phyloP scores from a whole-genome alignment of 179 eudicot genomes.

The Spergularia azorica region DNA sequence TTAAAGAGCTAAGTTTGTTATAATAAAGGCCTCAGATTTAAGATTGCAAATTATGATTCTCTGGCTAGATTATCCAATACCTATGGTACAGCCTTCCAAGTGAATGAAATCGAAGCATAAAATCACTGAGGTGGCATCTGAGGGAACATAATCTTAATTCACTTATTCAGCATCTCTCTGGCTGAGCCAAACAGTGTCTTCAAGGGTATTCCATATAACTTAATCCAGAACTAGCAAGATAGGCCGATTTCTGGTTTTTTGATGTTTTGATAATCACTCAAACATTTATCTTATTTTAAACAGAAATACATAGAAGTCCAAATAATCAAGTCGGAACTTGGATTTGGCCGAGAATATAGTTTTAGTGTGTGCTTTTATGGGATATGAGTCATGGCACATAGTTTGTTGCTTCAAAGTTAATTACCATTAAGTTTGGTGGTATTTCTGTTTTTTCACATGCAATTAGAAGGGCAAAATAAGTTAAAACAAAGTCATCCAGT shows the following conservation, averaged over 20 bases:
- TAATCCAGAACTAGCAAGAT: background rate
- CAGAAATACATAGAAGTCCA: background rate
- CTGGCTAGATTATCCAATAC: too few relatives aligned
- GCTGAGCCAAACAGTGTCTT: too few relatives aligned
- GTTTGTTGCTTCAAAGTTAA: slow-evolving; percentile 13
- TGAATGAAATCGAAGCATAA: background rate
- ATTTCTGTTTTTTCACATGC: background rate
- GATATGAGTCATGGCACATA: slow-evolving; percentile 7
- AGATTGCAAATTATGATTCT: too few relatives aligned
- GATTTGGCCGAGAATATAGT: background rate
- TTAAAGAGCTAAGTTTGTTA: too few relatives aligned
- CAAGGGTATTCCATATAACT: too few relatives aligned
- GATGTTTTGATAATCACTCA: background rate
- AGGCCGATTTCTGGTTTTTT: background rate
- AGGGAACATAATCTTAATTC: background rate
- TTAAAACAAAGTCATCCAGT: background rate
- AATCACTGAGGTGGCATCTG: slow-evolving; percentile 5
- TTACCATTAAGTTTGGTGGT: background rate
- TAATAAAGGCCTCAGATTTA: too few relatives aligned
- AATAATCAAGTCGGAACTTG: background rate
- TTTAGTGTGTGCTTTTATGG: background rate
- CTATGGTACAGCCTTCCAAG: background rate
- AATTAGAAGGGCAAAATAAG: background rate
- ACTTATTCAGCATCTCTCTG: too few relatives aligned
- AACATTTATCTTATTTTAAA: background rate